A percentile compares a stretch with the other conserved stretches of the same genome.
phyloP scores from a whole-genome alignment of 176 grass and related monocot genomes.

The Saccharum officinarum region DNA sequence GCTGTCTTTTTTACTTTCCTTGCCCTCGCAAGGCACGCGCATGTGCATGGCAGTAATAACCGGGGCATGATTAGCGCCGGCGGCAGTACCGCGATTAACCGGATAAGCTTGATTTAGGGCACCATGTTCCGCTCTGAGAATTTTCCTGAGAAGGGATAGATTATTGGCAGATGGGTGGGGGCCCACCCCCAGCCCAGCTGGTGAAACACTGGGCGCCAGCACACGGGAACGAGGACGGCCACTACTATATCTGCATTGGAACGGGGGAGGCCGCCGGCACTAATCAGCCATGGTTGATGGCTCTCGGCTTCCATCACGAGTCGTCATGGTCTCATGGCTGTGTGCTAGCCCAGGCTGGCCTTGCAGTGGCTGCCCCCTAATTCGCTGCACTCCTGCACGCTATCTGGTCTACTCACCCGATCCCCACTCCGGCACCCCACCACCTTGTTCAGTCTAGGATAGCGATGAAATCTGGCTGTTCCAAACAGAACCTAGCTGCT shows the following conservation, averaged over 20 bases:
- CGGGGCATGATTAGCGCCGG: conserved; percentile 34
- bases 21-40: conserved; percentile 7
- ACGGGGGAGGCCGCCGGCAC: background rate
- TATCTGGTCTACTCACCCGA: background rate
- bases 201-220: conserved; percentile 52
- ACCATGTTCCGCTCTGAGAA: background rate
- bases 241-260: conserved; percentile 47
- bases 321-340: conserved; percentile 13
- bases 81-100: conserved; percentile 23
- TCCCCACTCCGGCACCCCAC: background rate
- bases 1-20: background rate
- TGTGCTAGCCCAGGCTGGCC: conserved; percentile 56
- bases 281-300: conserved; percentile 15
- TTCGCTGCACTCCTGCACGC: conserved; percentile 13
- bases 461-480: conserved; percentile 4
- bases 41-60: conserved; percentile 54
- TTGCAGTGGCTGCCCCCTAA: conserved; percentile 31
- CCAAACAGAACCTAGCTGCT: background rate
- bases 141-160: background rate
- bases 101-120: conserved; percentile 47
- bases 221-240: conserved; percentile 38
- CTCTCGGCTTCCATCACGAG: background rate
- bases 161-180: conserved; percentile 32
- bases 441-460: background rate
- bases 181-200: conserved; percentile 27